A percentile compares a stretch with the other conserved stretches of the same genome.
Conservation (phyloP, 2,329 filamentous ascomycete genomes). For the Venturia pyrina region DNA sequence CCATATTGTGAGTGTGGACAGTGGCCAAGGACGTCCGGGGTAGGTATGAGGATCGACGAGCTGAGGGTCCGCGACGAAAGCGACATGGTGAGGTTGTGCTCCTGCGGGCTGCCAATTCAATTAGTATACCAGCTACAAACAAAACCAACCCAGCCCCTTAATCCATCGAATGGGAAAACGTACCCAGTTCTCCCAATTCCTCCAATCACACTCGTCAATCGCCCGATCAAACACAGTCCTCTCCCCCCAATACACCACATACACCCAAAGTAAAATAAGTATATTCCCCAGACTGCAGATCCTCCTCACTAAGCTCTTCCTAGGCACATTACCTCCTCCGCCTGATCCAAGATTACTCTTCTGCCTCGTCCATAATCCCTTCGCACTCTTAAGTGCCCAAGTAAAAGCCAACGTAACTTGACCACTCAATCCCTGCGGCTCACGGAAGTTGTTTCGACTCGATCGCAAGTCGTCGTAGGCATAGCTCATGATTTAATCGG, state of each 20-base stretch:
- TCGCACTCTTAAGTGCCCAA: background rate
- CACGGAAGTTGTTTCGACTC: constrained; percentile 4
- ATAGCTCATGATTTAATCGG: constrained; percentile 8
- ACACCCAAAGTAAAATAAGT: constrained; percentile 52
- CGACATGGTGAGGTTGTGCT: constrained; percentile 71
- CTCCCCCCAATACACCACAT: constrained; percentile 78
- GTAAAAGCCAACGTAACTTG: background rate
- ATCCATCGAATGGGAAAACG: constrained; percentile 16
- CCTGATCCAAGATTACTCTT: background rate
- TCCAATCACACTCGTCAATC: constrained; percentile 68
- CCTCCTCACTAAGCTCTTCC: background rate
- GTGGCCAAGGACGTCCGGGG: constrained; percentile 66
- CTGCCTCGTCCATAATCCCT: background rate
- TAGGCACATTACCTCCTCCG: background rate
- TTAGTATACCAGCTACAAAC: background rate
- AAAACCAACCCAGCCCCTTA: background rate
- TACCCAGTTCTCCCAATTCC: constrained; percentile 89
- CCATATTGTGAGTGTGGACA: constrained; percentile 54
- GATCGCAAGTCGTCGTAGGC: constrained; percentile 5
- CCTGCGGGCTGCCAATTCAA: constrained; percentile 51
- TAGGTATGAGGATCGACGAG: constrained; percentile 94
- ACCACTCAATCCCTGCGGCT: background rate
- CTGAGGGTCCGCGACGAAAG: constrained; percentile 83
- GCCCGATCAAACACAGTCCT: constrained; percentile 62
- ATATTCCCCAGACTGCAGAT: background rate